Evolutionary conservation across 805 yeast species (phyloP).

Genomic region (Millerozyma acaciae): DNA sequence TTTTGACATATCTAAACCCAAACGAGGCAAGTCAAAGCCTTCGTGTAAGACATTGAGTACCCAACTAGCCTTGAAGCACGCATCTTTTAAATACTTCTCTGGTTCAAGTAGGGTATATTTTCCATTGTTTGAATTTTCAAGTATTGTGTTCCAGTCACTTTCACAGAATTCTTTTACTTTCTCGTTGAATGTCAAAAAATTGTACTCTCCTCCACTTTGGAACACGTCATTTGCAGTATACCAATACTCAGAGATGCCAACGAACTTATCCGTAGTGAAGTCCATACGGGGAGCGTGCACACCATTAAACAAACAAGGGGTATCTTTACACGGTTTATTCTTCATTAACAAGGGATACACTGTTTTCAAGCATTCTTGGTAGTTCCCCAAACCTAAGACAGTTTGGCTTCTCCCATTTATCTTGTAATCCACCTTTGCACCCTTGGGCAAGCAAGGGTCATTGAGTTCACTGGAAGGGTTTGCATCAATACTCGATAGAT

Average conservation of each 20-base stretch:
- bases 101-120: conserved; percentile 56
- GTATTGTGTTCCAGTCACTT: conserved; percentile 59
- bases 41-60: conserved; percentile 84
- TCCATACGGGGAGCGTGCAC: conserved; percentile 90
- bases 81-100: conserved; percentile 51
- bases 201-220: conserved; percentile 83
- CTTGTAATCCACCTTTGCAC: conserved; percentile 47
- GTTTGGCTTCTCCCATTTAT: conserved; percentile 45
- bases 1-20: conserved; percentile 45
- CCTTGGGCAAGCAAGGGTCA: conserved; percentile 82
- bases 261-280: conserved; percentile 73
- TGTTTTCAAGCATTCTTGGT: conserved; percentile 64
- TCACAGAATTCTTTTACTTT: conserved; percentile 72
- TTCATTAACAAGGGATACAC: conserved; percentile 76
- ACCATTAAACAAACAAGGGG: conserved; percentile 92
- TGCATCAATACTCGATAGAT: conserved; percentile 18
- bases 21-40: conserved; percentile 83
- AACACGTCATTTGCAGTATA: conserved; percentile 92
- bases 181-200: conserved; percentile 63
- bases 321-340: conserved; percentile 76
- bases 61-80: conserved; percentile 96
- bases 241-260: conserved; percentile 97
- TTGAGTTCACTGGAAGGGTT: conserved; percentile 23
- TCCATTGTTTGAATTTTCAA: conserved; percentile 51
- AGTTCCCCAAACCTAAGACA: conserved; percentile 74